Base-by-base conservation (phyloP, 768 basidiomycete genomes). In the Boletus insuetus region DNA sequence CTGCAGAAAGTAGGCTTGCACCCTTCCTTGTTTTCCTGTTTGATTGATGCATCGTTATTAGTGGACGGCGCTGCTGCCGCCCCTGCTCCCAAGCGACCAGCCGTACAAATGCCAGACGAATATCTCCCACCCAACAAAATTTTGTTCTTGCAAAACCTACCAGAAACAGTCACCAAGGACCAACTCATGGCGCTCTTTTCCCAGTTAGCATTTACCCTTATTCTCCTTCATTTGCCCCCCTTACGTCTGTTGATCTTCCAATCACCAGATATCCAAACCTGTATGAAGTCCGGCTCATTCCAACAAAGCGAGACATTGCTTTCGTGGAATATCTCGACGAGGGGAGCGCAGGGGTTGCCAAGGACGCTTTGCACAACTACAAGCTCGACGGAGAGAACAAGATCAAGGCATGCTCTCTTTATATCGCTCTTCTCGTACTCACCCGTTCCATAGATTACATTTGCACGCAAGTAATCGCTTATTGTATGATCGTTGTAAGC, bases 121-220 rank as follows among this genome's bases (percentile, higher is more conserved):
- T 98, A 98, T 72, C 83, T 99, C 8, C 97, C 97, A 2, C 96
- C 97, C 38, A 99, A 99, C 87, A 94, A 95, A 72, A 96, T 98
- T 73, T 82, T 99, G 49, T 99, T 99, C 82, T 71, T 99, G 60
- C 97, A 99, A 74, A 98, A 98, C 69, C 79, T 99, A 22, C 94
- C 95, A 19, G 94, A 97, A 68, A 87, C 74, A 40, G 94, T 94
- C 60, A 94, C 89, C 51, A 94, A 96, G 68, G 95, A 97, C 50
- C 87, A 91, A 66, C 87, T 99, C 57, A 83, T 89, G 72, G 84
- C 85, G 2, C 78, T 98, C 22, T 98, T 99, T 77, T 87, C 91
- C 56, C 90, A 93, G 93, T 97, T 56, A 58, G 85, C 82, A 7
- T 48, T 58, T 39, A 29, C 20, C 43, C 43, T 50, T 9, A 52